phyloP scores from a whole-genome alignment of 345 rosid genomes.

The Linum lewisii region DNA sequence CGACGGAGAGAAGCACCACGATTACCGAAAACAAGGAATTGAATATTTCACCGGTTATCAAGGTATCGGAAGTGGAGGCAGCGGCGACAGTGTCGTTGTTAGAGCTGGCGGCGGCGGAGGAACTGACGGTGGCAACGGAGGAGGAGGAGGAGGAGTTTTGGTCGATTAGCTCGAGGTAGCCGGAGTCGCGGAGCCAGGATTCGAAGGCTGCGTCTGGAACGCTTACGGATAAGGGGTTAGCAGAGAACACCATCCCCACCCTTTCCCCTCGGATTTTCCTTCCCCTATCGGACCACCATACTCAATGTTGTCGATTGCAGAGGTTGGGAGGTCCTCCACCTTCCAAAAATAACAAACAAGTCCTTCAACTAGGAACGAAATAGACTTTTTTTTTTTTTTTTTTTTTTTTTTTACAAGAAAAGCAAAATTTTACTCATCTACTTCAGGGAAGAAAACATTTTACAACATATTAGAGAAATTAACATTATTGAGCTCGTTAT shows the following conservation, averaged over 20 bases:
- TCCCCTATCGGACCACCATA: too few species aligned
- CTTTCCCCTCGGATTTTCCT: neutral
- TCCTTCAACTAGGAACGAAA: too few species aligned
- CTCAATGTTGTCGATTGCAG: neutral
- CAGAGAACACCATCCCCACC: constrained; percentile 36
- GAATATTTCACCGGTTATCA: constrained; percentile 32
- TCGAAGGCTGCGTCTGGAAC: constrained; percentile 77
- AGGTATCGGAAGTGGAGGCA: constrained; percentile 18
- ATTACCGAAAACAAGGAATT: constrained; percentile 34
- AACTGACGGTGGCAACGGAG: constrained; percentile 8
- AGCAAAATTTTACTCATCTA: too few species aligned
- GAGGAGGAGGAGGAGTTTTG: constrained; percentile 33
- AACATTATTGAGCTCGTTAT: too few species aligned
- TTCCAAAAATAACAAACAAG: too few species aligned
- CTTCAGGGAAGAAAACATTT: too few species aligned
- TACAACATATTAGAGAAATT: too few species aligned
- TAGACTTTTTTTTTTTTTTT: too few species aligned
- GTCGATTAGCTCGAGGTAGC: constrained; percentile 85
- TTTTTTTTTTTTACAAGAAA: too few species aligned
- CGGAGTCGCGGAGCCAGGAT: constrained; percentile 91
- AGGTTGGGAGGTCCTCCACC: too few species aligned
- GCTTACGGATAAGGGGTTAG: constrained; percentile 65
- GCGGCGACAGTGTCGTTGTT: neutral
- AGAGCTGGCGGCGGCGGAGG: constrained; percentile 19
- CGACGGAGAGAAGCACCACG: constrained; percentile 46